Base-by-base conservation (phyloP, 805 yeast species). In the Hanseniaspora thailandica region DNA sequence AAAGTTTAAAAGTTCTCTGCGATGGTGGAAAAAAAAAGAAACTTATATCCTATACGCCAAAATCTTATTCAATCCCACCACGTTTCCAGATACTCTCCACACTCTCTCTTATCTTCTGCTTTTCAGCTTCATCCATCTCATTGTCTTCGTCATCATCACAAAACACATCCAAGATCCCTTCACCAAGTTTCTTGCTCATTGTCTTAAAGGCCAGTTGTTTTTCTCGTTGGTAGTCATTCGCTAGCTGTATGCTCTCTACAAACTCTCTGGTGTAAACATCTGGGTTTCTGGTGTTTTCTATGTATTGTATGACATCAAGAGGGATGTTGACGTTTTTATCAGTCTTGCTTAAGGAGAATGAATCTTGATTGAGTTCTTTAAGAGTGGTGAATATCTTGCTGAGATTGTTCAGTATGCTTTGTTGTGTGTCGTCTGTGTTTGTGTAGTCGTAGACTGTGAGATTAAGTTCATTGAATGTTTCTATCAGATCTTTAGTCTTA, bases 221-320 rank as follows among this genome's bases (percentile, higher is more conserved):
- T 4, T 96, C 97, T 62, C 87, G 77, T 52, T 93, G 73, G 58
- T 82, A 80, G 62, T 94, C 96, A 63, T 93, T 93, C 44, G 88
- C 81, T 60, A 86, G 82, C 38, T 88, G 81, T n/a, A 93, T 84
- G 34, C 90, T 86, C 64, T 93, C 98, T 15, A 90, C 86, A 68
- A 93, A 93, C 69, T 93, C 98, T 64, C 98, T 76, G 0, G 97
- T 88, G 67, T 93, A 93, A 38, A 93, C 88, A 63, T 93, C 97
- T 0, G 98, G 97, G 63, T 93, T 93, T 59, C 98, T 74, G 2
- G 98, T 98, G 62, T 87, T 95, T 63, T 93, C 97, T 36, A 93
- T 86, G 63, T 93, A 93, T 57, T 84, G 82, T 13, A 88, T 71
- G n/a, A 89, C 89, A 62, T 89, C 96, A 36, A 84, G 66, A 1